These are phyloP conservation scores for Candida sp. DNA, from an alignment of 1,139 yeast species.

Conservation along the genomic window DNA sequence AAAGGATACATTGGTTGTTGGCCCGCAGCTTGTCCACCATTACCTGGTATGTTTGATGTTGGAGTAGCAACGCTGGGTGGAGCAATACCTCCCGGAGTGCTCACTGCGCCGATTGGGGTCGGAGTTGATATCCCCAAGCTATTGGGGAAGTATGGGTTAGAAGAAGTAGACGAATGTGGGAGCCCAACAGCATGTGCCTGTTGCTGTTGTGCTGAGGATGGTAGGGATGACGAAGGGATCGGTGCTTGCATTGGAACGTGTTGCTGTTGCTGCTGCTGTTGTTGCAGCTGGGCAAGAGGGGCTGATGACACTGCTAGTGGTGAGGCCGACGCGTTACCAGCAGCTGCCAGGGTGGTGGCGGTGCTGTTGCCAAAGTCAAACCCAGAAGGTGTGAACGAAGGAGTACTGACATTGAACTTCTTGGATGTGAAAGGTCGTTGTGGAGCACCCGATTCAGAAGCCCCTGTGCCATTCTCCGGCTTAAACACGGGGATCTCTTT, in stretches of 20 bases:
- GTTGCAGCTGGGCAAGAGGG: neutral
- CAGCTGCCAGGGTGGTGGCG: neutral
- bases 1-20: conserved; percentile 53
- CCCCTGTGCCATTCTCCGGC: conserved; percentile 32
- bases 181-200: neutral
- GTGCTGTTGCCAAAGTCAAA: conserved; percentile 10
- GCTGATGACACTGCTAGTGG: conserved; percentile 4
- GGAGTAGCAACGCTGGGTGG: conserved; percentile 3
- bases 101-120: neutral
- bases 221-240: neutral
- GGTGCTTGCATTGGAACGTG: neutral
- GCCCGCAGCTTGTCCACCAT: conserved; percentile 1
- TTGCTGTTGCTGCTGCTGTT: conserved; percentile 6
- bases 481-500: conserved; percentile 60
- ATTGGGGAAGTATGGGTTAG: conserved; percentile 3
- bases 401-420: conserved; percentile 34
- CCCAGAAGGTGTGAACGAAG: conserved; percentile 36
- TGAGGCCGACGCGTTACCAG: conserved; percentile 1
- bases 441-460: conserved; percentile 3
- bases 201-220: conserved; percentile 1
- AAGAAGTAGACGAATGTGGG: neutral
- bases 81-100: neutral
- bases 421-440: conserved; percentile 17
- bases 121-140: neutral
- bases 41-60: conserved; percentile 4